Percentiles rank a stretch among this genome's conserved stretches.
phyloP scores from a whole-genome alignment of 257 asterid genomes.

The Solanum pimpinellifolium region DNA sequence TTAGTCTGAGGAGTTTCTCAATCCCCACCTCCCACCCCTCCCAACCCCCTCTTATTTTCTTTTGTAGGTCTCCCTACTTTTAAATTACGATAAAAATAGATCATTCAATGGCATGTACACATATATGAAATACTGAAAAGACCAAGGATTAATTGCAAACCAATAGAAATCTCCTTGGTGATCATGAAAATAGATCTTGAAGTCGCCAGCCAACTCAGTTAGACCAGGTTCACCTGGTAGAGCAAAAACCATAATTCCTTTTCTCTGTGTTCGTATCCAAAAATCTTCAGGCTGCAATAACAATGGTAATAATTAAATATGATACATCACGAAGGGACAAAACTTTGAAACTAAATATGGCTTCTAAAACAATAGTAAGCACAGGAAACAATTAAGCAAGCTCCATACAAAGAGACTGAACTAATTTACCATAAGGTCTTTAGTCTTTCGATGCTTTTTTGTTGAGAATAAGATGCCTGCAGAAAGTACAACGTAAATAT shows the following conservation, averaged over 20 bases:
- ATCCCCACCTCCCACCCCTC: neutral
- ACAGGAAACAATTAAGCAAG: neutral
- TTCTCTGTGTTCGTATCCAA: slow-evolving; percentile 84
- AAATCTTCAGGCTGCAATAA: slow-evolving; percentile 84
- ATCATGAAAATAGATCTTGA: slow-evolving; percentile 85
- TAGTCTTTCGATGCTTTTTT: slow-evolving; percentile 80
- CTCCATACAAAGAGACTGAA: neutral
- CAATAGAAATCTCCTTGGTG: slow-evolving; percentile 97
- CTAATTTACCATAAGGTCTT: slow-evolving; percentile 78
- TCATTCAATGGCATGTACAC: slow-evolving; percentile 1
- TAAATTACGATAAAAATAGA: neutral
- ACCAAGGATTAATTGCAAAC: slow-evolving; percentile 29
- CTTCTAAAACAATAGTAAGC: neutral
- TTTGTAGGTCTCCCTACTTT: neutral
- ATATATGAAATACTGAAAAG: neutral
- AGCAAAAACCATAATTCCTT: slow-evolving; percentile 85
- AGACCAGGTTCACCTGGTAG: slow-evolving; percentile 95
- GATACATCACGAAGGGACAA: neutral
- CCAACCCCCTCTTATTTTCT: neutral
- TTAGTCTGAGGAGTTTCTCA: neutral
- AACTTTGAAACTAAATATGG: neutral
- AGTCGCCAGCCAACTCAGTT: slow-evolving; percentile 85
- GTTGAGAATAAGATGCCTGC: slow-evolving; percentile 83
- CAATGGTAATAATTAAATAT: neutral
- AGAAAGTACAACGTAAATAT: slow-evolving; percentile 2